Conservation (phyloP, 768 basidiomycete species). For the Pleurotus salmoneostramineus region DNA sequence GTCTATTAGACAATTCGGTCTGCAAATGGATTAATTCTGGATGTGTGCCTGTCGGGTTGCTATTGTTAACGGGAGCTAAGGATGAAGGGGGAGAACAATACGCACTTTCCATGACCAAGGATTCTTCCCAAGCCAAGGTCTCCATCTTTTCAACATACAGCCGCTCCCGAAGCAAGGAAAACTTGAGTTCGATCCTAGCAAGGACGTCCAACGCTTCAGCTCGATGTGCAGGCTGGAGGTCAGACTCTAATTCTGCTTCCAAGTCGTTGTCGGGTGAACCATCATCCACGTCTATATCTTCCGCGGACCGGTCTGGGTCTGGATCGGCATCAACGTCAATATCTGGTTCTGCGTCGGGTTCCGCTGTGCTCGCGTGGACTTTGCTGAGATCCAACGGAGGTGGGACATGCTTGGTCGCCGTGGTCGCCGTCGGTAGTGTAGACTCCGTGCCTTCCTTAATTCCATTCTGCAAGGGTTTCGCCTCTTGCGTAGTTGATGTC, state of each 20-base stretch:
- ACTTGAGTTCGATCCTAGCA: slow-evolving; percentile 89
- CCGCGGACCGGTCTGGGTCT: slow-evolving; percentile 23
- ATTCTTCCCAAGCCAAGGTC: slow-evolving; percentile 83
- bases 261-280: slow-evolving; percentile 36
- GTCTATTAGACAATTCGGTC: slow-evolving; percentile 69
- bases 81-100: slow-evolving; percentile 19
- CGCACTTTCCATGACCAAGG: slow-evolving; percentile 69
- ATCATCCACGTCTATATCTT: slow-evolving; percentile 29
- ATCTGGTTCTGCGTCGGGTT: slow-evolving; percentile 14
- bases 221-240: slow-evolving; percentile 77
- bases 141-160: slow-evolving; percentile 96
- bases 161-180: slow-evolving; percentile 80
- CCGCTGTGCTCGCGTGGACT: slow-evolving; percentile 10
- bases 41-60: slow-evolving; percentile 57
- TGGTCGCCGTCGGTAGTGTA: neutral
- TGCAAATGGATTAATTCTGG: slow-evolving; percentile 85
- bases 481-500: slow-evolving; percentile 12
- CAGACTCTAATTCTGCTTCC: slow-evolving; percentile 52
- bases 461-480: slow-evolving; percentile 3
- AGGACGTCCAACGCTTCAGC: slow-evolving; percentile 87
- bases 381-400: slow-evolving; percentile 9
- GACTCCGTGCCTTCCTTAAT: neutral
- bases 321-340: slow-evolving; percentile 17
- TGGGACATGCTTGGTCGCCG: neutral
- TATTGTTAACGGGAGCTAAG: slow-evolving; percentile 3